Conservation (phyloP, 257 asterid species). For the Datura wrightii region DNA sequence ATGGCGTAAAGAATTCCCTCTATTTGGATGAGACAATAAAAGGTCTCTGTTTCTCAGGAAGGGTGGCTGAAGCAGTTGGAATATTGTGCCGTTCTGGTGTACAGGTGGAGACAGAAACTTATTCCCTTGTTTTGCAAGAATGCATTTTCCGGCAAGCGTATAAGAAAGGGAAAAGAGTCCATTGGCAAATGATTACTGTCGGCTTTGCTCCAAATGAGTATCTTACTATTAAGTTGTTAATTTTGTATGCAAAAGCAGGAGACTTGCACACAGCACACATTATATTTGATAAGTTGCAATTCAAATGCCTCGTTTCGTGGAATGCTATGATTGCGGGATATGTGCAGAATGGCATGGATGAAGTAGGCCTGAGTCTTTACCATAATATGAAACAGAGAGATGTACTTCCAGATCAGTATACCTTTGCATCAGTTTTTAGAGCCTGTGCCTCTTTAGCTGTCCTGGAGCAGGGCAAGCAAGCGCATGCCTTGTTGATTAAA, state of each 20-base stretch:
- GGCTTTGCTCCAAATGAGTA: slow-evolving; percentile 77
- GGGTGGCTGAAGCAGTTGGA: slow-evolving; percentile 82
- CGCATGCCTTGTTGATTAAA: slow-evolving; percentile 74
- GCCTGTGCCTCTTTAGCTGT: slow-evolving; percentile 91
- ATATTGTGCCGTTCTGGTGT: slow-evolving; percentile 69
- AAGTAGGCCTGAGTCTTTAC: slow-evolving; percentile 70
- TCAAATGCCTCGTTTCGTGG: slow-evolving; percentile 72
- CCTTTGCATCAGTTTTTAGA: slow-evolving; percentile 84
- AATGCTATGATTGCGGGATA: slow-evolving; percentile 84
- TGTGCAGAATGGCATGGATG: slow-evolving; percentile 80
- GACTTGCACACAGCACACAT: slow-evolving; percentile 61
- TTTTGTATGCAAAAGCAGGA: slow-evolving; percentile 82
- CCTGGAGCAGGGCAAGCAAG: slow-evolving; percentile 85
- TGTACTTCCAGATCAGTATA: slow-evolving; percentile 81
- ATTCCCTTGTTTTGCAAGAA: slow-evolving; percentile 89
- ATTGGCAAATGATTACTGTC: slow-evolving; percentile 80
- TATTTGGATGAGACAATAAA: slow-evolving; percentile 71
- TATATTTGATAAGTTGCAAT: slow-evolving; percentile 61
- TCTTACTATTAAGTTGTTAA: slow-evolving; percentile 75
- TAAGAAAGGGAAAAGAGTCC: slow-evolving; percentile 74
- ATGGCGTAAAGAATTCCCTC: slow-evolving; percentile 43
- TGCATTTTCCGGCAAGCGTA: slow-evolving; percentile 77
- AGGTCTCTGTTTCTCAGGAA: slow-evolving; percentile 86
- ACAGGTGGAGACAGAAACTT: slow-evolving; percentile 65
- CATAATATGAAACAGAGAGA: slow-evolving; percentile 69